A percentile compares a stretch with the other conserved stretches of the same genome.
Conservation (phyloP, 306 rosid genomes). For the Glycyrrhiza uralensis region DNA sequence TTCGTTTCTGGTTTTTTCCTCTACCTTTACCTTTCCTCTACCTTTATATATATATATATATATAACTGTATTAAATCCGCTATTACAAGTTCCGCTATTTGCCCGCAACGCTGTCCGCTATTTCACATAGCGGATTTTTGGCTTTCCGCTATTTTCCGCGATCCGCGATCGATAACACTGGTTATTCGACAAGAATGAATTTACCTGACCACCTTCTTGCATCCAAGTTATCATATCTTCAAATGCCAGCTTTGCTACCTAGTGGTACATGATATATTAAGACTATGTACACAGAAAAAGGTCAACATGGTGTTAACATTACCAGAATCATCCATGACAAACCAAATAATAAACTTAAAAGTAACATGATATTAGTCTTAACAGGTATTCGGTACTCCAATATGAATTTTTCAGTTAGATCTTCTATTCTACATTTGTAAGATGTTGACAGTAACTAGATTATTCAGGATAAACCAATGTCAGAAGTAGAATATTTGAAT, state of each 20-base stretch:
- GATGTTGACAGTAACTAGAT: slow-evolving; percentile 35
- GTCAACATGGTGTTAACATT: slow-evolving; percentile 44
- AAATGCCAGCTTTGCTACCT: slow-evolving; percentile 98
- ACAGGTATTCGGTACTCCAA: slow-evolving; percentile 3
- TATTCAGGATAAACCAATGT: slow-evolving; percentile 17
- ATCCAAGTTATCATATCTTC: slow-evolving; percentile 99
- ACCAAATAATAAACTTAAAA: not conserved
- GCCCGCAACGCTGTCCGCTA: too few species aligned
- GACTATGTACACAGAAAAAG: slow-evolving; percentile 61
- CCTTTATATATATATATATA: too few species aligned
- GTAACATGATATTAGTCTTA: not conserved
- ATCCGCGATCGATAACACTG: too few species aligned
- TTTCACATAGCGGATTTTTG: too few species aligned
- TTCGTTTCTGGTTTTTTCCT: too few species aligned
- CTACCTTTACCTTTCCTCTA: too few species aligned
- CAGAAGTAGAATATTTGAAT: slow-evolving; percentile 7
- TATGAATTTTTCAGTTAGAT: not conserved
- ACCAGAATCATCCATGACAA: slow-evolving; percentile 24
- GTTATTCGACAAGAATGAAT: slow-evolving; percentile 29
- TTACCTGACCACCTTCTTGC: slow-evolving; percentile 99
- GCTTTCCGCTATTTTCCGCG: too few species aligned
- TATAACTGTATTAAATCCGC: too few species aligned
- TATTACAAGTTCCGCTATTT: too few species aligned
- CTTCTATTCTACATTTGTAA: not conserved
- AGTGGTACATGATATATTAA: slow-evolving; percentile 73